These are phyloP conservation scores for Saccharomyces hybrid DNA, from an alignment of 1,139 yeast species.

Conservation along the genomic window DNA sequence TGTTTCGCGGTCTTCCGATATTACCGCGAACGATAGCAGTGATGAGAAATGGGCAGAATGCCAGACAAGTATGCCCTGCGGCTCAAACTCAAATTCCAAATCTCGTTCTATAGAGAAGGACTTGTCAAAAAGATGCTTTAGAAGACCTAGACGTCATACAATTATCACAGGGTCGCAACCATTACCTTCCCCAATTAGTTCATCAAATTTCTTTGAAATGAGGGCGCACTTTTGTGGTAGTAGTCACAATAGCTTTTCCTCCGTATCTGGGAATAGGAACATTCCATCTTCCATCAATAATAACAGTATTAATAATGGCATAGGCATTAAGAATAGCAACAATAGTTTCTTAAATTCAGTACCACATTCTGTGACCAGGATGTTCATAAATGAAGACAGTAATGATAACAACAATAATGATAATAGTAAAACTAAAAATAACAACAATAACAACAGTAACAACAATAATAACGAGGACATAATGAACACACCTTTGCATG, in stretches of 20 bases:
- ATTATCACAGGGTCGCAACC: constrained; percentile 84
- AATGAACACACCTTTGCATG: background rate
- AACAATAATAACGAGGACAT: background rate
- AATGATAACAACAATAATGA: background rate
- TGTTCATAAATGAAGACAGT: background rate
- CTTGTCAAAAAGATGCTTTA: constrained; percentile 15
- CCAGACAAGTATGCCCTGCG: background rate
- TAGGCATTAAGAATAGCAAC: background rate
- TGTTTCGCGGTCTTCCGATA: constrained; percentile 9
- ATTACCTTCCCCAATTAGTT: constrained; percentile 65
- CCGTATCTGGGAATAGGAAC: background rate
- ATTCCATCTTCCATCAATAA: background rate
- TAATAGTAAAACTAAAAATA: background rate
- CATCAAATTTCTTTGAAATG: constrained; percentile 35
- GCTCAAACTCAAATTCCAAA: background rate
- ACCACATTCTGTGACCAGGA: background rate
- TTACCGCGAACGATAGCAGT: background rate
- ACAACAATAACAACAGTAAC: background rate
- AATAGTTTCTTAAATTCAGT: background rate
- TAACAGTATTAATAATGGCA: background rate
- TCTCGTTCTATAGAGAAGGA: background rate
- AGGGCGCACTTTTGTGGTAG: constrained; percentile 24
- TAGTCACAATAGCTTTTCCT: constrained; percentile 4
- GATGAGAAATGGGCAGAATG: constrained; percentile 1
- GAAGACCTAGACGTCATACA: constrained; percentile 65